Percentiles rank a stretch among this genome's conserved stretches.
Evolutionary conservation across 2,329 filamentous ascomycete species (phyloP).

Genomic region (Calcarisporium arbuscula): DNA sequence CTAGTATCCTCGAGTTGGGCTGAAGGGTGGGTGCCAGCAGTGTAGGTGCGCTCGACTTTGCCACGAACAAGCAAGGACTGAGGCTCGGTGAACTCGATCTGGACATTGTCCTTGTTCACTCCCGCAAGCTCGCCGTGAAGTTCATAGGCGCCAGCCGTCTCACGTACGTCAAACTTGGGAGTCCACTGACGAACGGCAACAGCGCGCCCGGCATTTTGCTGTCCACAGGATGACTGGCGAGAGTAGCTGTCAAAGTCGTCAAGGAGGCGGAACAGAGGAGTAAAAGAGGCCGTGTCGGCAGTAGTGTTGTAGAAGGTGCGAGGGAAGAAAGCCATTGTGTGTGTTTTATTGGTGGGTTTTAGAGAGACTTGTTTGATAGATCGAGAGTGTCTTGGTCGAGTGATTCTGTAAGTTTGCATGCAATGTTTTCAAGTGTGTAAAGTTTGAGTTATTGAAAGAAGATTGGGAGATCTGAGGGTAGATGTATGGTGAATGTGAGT

Average conservation of each 20-base stretch:
- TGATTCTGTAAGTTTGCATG: too few species aligned
- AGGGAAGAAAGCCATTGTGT: slow-evolving; percentile 56
- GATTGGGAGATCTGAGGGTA: too few species aligned
- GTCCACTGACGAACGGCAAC: slow-evolving; percentile 47
- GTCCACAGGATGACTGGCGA: too few species aligned
- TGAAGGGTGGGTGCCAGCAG: slow-evolving; percentile 44
- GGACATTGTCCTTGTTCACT: slow-evolving; percentile 64
- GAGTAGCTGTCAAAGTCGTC: slow-evolving; percentile 57
- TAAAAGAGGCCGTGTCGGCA: slow-evolving; percentile 46
- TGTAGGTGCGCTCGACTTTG: slow-evolving; percentile 58
- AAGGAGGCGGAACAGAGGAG: slow-evolving; percentile 57
- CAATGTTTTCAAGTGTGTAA: too few species aligned
- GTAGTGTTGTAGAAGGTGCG: slow-evolving; percentile 43
- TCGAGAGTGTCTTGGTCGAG: too few species aligned
- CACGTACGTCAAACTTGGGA: slow-evolving; percentile 73
- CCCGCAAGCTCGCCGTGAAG: slow-evolving; percentile 77
- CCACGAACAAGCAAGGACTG: slow-evolving; percentile 69
- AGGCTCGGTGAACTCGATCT: slow-evolving; percentile 72
- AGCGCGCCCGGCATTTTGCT: slow-evolving; percentile 15
- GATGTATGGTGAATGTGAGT: slow-evolving; percentile 4
- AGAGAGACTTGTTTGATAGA: too few species aligned
- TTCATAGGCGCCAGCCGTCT: slow-evolving; percentile 62
- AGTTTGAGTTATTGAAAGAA: too few species aligned
- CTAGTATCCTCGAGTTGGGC: slow-evolving; percentile 39
- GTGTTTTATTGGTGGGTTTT: slow-evolving; percentile 13